phyloP scores from a whole-genome alignment of 768 basidiomycete genomes.

The Lactarius hatsudake region DNA sequence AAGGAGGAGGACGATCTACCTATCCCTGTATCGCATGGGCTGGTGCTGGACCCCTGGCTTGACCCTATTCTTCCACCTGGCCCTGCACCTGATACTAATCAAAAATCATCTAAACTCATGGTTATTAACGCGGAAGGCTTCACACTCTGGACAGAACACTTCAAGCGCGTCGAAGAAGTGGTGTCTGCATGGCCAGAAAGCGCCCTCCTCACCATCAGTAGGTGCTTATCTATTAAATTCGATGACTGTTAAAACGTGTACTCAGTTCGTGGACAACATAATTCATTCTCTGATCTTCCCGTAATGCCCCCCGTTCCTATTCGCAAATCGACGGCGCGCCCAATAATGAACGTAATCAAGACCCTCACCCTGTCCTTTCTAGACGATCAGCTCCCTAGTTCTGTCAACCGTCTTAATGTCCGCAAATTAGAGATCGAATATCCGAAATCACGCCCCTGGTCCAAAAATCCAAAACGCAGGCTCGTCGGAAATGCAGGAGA shows the following conservation, averaged over 20 bases:
- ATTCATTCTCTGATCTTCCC: slow-evolving; percentile 33
- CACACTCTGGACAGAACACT: slow-evolving; percentile 78
- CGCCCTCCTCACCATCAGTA: slow-evolving; percentile 23
- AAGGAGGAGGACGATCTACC: slow-evolving; percentile 33
- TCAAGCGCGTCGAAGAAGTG: slow-evolving; percentile 52
- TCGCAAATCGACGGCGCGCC: slow-evolving; percentile 14
- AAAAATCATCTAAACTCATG: slow-evolving; percentile 37
- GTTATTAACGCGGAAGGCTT: slow-evolving; percentile 78
- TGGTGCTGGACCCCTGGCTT: slow-evolving; percentile 83
- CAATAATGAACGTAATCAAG: slow-evolving; percentile 27
- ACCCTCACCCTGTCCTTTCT: slow-evolving; percentile 30
- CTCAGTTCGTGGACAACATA: slow-evolving; percentile 29
- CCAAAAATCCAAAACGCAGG: slow-evolving; percentile 8
- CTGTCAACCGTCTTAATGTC: slow-evolving; percentile 16
- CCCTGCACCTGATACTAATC: slow-evolving; percentile 33
- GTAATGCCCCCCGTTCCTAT: slow-evolving; percentile 27
- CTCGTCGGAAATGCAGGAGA: slow-evolving; percentile 20
- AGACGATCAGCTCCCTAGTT: slow-evolving; percentile 23
- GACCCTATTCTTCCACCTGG: slow-evolving; percentile 68
- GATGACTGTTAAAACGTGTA: neutral
- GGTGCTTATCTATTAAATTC: neutral
- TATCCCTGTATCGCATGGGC: slow-evolving; percentile 54
- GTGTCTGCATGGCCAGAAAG: slow-evolving; percentile 44
- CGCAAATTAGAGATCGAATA: slow-evolving; percentile 25
- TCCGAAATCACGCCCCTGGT: slow-evolving; percentile 10